Evolutionary conservation across 176 grass and related monocot species (phyloP), one percentile per base, ranked within the genome.

Genomic region (Otatea glauca): DNA sequence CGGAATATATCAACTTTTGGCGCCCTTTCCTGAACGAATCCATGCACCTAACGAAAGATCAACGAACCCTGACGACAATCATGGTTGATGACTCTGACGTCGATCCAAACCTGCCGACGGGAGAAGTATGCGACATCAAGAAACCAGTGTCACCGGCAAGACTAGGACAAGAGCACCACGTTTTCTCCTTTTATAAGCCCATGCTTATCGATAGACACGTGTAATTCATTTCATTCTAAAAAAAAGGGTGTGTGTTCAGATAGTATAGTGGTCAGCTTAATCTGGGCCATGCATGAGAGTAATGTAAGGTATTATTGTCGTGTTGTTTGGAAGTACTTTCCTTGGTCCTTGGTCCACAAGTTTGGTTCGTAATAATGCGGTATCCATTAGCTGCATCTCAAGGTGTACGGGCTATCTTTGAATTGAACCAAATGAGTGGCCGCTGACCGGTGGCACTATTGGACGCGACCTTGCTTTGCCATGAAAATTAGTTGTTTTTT

Each of bases 1-100:
- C 79, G 38, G 50, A 42, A 70, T 27, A 32, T 20, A 29, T 56
- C 49, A 9, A 45, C 51, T 71, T 82, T 59, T 82, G 51, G 79
- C 38, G 65, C 66, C 51, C 37, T 27, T 70, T 70, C 54, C 37
- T 45, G 67, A 32, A 43, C 79, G 37, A 82, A 82, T 71, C 66
- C 67, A 71, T 70, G 51, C 21, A 70, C 49, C 51, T 29, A 70
- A 71, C 24, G 42, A 29, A 29, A 82, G 51, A 82, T 70, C 35
- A 59, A 70, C 21, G 37, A 71, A 71, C 37, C 66, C 29, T 21
- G 38, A 44, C 23, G 16, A 71, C n/a, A 39, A 21, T n/a, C 35
- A 69, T 58, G 17, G 11, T 49, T 8, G 47, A 39, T 81, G 48
- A 51, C 32, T 56, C 66, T 49, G n/a, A 21, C 27, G 35, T 27